phyloP scores from a whole-genome alignment of 352 stramenopile species.

The Phytophthora pisi region DNA sequence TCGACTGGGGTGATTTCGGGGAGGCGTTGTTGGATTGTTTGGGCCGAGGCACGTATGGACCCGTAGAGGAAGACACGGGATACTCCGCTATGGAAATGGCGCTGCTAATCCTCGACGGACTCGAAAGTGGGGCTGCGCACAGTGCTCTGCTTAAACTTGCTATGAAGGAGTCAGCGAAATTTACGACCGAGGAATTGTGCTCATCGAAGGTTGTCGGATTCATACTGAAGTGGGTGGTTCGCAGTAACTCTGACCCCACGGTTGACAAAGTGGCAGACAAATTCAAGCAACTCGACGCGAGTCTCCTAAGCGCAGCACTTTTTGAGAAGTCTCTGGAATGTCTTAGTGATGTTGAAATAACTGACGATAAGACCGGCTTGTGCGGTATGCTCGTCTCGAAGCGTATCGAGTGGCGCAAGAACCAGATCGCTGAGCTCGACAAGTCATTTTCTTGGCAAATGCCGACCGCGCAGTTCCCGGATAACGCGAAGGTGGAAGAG shows the following conservation, averaged over 20 bases:
- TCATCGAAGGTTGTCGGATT: not conserved
- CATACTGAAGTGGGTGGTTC: conserved; percentile 13
- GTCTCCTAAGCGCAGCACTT: not conserved
- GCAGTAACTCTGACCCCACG: not conserved
- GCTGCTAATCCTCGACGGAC: conserved; percentile 1
- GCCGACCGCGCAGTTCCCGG: conserved; percentile 8
- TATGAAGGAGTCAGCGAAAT: not conserved
- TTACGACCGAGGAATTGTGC: not conserved
- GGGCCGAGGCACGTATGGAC: not conserved
- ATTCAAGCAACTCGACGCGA: conserved; percentile 5
- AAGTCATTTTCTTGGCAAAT: conserved; percentile 18
- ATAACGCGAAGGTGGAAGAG: conserved; percentile 1
- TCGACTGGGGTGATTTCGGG: not conserved
- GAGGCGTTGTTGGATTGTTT: not conserved
- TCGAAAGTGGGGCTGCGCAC: not conserved
- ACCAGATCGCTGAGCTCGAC: conserved; percentile 2
- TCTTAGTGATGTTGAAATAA: not conserved
- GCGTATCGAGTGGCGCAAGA: conserved; percentile 12
- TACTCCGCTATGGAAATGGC: conserved; percentile 4
- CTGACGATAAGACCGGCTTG: not conserved
- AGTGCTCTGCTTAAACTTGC: not conserved
- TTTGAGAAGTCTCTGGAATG: conserved; percentile 1
- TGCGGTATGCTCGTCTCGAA: not conserved
- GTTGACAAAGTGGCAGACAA: not conserved
- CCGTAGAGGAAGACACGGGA: not conserved